Base-by-base conservation (phyloP, 345 rosid species). In the Bruguiera gymnorhiza region DNA sequence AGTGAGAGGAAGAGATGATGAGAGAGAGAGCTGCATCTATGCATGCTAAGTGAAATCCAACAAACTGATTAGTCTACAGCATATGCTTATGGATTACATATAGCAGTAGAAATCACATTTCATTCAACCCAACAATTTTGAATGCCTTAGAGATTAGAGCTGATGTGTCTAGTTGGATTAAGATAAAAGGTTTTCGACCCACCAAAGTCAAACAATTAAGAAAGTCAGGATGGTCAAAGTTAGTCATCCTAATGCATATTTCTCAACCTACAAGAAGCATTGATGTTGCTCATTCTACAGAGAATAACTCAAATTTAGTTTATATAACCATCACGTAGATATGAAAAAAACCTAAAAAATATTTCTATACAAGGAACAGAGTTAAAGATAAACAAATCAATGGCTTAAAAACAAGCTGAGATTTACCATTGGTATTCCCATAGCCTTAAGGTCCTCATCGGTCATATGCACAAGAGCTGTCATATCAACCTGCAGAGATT, bases 361-460 rank as follows among this genome's bases (percentile, higher is more conserved):
- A 46, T 60, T 67, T 34, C 53, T 32, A 52, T 5, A 34, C 1
- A 63, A 60, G 52, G 2, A 43, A 20, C 51, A 20, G n/a, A 32
- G 66, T 13, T n/a, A 50, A 26, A 31, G 11, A 27, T 56, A 43
- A 60, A 43, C 70, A 74, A 6, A 46, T 63, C 15, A 62, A 62
- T 50, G 64, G 21, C 15, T 27, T 58, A 75, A 51, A 48, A 30
- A 21, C 23, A 11, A 24, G 56, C 56, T 60, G 52, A 31, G 75
- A 65, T 36, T 77, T 86, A 95, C 99, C 99, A 95, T 90, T 13
- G 98, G 99, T 78, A 95, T 88, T 71, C 97, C 91, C 79, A 95
- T 62, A 79, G 91, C 97, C 82, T 90, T 95, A 69, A 92, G 94
- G 75, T 95, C 99, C 60, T 85, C 96, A 80, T 95, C 99, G 66